Percentiles rank a stretch among this genome's conserved stretches.
Conservation (phyloP, 768 basidiomycete species). For the Psilocybe azurescens region DNA sequence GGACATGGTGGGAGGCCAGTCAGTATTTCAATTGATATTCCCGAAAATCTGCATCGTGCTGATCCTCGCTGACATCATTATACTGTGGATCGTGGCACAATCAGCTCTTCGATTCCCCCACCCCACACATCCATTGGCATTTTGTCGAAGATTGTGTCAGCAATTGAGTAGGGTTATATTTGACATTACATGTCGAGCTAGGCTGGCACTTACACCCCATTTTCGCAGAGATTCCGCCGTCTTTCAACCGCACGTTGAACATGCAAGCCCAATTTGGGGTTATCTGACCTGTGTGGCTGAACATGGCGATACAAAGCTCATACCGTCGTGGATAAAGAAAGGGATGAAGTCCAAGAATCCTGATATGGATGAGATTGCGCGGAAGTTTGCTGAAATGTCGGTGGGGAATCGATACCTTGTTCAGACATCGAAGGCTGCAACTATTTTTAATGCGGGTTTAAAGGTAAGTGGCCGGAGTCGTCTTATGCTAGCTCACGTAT, state of each 20-base stretch:
- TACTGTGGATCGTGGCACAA: background rate
- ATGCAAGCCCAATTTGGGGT: constrained; percentile 34
- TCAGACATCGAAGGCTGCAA: constrained; percentile 35
- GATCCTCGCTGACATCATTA: background rate
- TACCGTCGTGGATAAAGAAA: constrained; percentile 31
- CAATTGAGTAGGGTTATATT: constrained; percentile 26
- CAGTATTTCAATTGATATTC: constrained; percentile 8
- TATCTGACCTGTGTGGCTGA: constrained; percentile 30
- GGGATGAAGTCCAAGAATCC: constrained; percentile 26
- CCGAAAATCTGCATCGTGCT: background rate
- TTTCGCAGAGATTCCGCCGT: constrained; percentile 29
- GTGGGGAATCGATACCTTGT: constrained; percentile 30
- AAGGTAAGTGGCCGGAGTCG: constrained; percentile 23
- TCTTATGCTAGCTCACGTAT: background rate
- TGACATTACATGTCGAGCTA: background rate
- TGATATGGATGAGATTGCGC: constrained; percentile 26
- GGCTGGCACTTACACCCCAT: background rate
- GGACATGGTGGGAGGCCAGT: constrained; percentile 37
- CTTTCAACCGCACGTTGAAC: constrained; percentile 30
- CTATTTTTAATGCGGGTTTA: constrained; percentile 33
- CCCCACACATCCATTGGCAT: constrained; percentile 35
- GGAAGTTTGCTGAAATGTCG: constrained; percentile 28
- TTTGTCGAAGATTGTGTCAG: constrained; percentile 34
- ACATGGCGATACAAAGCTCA: constrained; percentile 25
- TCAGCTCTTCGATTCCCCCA: constrained; percentile 34